Evolutionary conservation across 495 filamentous ascomycete species (phyloP), one percentile per base, ranked within the genome.

Genomic region (Tuber melanosporum): DNA sequence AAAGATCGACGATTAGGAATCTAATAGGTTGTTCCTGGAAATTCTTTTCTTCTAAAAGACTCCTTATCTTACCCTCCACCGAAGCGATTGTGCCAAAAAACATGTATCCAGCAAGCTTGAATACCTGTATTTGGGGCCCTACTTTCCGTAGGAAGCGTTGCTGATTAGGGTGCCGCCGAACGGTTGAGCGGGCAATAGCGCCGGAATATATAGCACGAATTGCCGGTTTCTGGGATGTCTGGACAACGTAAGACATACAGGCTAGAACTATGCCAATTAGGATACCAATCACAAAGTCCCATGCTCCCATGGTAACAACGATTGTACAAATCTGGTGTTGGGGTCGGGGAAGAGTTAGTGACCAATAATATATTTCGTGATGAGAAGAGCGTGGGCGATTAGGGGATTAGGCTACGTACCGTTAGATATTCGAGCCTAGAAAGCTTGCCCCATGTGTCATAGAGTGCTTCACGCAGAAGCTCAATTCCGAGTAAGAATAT

Each of bases 81-180:
- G 91, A 91, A 44, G 97, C 94, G 73, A 99, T 98, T 0, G 94
- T 97, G 9, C 95, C 95, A 80, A 99, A 99, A 86, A 98, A 99
- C 12, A 98, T 88, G 78, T 93, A 97, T 1, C 95, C 94, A 19
- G 91, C 90, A 42, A 98, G 88, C 84, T 98, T 98, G 77, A 94
- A 92, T 74, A 98, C 89, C 57, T 92, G 89, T 52, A 94, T 94
- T 82, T 99, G 95, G 47, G 88, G 87, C 1, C 96, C 95, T 69
- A 93, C 95, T 78, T 95, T 87, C 72, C 90, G 90, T 36, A 99
- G 85, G 81, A 93, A 99, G 42, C 92, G 89, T 74, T 95, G 92
- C 80, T 99, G 96, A 12, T 92, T 91, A 0, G 93, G 92, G 79
- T 97, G 95, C 46, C 95, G 88, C 44, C 95, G 89, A 19, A 99